Evolutionary conservation across 768 basidiomycete genomes (phyloP), one percentile per base, ranked within the genome.

Genomic region (Pholiota molesta): DNA sequence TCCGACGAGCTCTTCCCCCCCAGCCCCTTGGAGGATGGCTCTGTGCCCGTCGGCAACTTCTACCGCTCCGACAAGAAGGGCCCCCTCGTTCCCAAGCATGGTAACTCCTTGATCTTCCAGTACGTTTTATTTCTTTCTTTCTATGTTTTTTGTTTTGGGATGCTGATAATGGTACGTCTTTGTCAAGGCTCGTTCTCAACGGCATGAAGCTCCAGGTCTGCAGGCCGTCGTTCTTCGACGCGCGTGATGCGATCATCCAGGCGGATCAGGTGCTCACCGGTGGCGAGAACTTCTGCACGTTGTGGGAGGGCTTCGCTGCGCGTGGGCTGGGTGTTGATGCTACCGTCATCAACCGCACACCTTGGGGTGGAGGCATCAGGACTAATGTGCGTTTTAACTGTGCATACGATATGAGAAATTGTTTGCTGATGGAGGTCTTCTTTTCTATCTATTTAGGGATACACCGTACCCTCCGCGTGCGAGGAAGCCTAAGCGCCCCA

Each of bases 151-250:
- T 37, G 2, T 11, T 21, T 26, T 40, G 21, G 3, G 5, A 13
- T 16, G 16, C 58, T 62, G 21, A 45, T 61, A 19, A 37, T 23
- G 14, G 14, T n/a, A 23, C 52, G 56, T 53, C 28, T 26, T 42
- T 42, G 21, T 54, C 35, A 37, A 86, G 87, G 73, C 87, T 98
- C 49, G 89, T 97, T 45, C 58, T 99, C 29, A 89, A 90, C 71
- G 95, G 83, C 10, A 97, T 99, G 95, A 98, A 98, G 83, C 79
- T 97, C 47, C 96, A 98, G 72, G 87, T 89, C 3, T 99, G 97
- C 78, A 83, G 90, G 28, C 97, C 97, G 19, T 83, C 81, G 51
- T 96, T 97, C 88, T 92, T 95, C 69, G 88, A 95, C 59, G 91
- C 95, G 17, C 87, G 95, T 62, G 88, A 90, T 73, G 92, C 94